Conservation (phyloP, 169 alveolate species). For the Besnoitia besnoiti region DNA sequence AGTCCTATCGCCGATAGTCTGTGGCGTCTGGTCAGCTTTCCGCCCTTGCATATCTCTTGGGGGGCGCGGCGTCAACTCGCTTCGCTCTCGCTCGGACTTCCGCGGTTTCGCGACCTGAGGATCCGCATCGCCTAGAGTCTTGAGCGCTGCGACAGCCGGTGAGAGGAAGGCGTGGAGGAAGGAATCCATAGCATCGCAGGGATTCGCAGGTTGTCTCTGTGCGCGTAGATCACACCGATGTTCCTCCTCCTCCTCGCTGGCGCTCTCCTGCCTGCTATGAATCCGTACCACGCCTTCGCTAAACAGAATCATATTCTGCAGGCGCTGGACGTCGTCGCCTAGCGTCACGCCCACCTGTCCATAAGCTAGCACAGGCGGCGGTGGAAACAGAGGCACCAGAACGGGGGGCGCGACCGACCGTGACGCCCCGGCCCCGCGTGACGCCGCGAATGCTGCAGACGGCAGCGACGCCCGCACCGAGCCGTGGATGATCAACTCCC, state of each 20-base stretch:
- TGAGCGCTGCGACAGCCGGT: neutral
- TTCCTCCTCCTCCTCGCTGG: neutral
- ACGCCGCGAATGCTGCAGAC: neutral
- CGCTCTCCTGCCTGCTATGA: neutral
- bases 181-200: neutral
- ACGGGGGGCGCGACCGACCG: neutral
- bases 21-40: no score
- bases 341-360: conserved; percentile 1
- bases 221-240: neutral
- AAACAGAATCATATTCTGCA: neutral
- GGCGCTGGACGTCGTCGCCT: neutral
- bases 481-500: neutral
- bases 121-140: neutral
- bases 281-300: neutral
- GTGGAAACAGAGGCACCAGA: neutral
- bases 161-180: neutral
- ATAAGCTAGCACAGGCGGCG: neutral
- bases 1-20: no score
- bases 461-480: neutral
- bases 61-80: neutral
- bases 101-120: neutral
- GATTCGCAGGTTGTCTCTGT: neutral
- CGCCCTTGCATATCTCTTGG: no score
- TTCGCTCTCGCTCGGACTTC: neutral
- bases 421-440: neutral